Evolutionary conservation across 305 asterid species (phyloP), one percentile per base, ranked within the genome.

Genomic region (Plantago coronopus): DNA sequence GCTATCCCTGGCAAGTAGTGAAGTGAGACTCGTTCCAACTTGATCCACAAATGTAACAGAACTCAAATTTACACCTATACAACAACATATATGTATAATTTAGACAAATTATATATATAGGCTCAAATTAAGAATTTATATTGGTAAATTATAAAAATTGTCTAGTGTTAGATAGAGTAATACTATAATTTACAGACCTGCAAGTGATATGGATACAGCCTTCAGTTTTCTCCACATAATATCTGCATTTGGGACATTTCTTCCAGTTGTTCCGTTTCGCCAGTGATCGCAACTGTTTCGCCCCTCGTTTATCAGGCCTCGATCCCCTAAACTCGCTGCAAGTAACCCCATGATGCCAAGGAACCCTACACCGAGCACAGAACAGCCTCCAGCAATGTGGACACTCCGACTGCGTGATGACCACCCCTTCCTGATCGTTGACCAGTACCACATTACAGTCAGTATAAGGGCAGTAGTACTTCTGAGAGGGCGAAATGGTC

Each of bases 181-280:
- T n/a, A n/a, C n/a, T n/a, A n/a, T n/a, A n/a, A n/a, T 5, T 14
- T 42, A 40, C 71, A 44, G 9, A 79, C 86, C 89, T 63, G 83
- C 89, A 83, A 12, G 78, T 72, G 14, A 83, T 74, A 57, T 60
- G 79, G 6, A 69, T 59, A 19, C 84, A 78, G 0, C 89, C 86
- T 0, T 70, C 62, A n/a, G 12, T 74, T 68, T 69, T 79, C 16
- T 82, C 88, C 54, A 82, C 83, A 57, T 69, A 74, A 14, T 74
- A 59, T 48, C 54, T 63, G 29, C 85, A 79, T 10, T 46, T 29
- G 0, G 80, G 79, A 57, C 89, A 83, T 20, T 64, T 31, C 72
- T 59, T 68, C 86, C 86, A 83, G 15, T 78, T 69, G 0, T 78
- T 80, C 47, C 51, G 63, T 45, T 42, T 74, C 0, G 79, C 83